Evolutionary conservation across 2,329 filamentous ascomycete species (phyloP).

Genomic region (Lecanicillium sp.): DNA sequence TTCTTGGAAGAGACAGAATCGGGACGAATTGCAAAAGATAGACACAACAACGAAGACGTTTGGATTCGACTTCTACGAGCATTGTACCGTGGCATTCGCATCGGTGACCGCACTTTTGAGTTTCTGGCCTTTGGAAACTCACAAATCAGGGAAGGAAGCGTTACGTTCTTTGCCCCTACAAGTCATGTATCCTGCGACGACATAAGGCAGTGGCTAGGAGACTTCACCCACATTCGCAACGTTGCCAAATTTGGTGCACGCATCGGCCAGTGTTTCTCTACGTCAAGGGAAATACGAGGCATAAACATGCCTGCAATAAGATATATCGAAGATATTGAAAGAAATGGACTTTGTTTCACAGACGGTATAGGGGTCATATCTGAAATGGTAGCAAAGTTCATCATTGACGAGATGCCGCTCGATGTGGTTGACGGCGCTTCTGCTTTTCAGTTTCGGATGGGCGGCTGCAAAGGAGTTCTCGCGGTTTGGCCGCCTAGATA

Average conservation of each 20-base stretch:
- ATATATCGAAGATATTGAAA: conserved; percentile 62
- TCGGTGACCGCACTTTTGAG: conserved; percentile 75
- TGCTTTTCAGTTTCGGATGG: conserved; percentile 84
- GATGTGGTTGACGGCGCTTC: conserved; percentile 57
- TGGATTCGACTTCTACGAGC: conserved; percentile 67
- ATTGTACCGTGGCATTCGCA: conserved; percentile 67
- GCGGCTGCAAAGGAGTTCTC: conserved; percentile 86
- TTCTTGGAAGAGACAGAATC: conserved; percentile 73
- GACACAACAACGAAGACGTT: conserved; percentile 55
- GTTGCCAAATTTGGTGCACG: conserved; percentile 88
- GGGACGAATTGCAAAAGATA: conserved; percentile 46
- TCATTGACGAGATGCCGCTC: conserved; percentile 61
- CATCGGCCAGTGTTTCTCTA: conserved; percentile 92
- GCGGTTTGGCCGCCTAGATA: conserved; percentile 55
- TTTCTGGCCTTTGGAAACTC: conserved; percentile 95
- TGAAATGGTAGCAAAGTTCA: conserved; percentile 61
- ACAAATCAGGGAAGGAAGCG: conserved; percentile 84
- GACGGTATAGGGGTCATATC: conserved; percentile 96
- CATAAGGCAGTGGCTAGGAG: conserved; percentile 81
- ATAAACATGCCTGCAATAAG: conserved; percentile 50
- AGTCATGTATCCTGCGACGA: conserved; percentile 58
- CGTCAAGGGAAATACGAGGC: conserved; percentile 66
- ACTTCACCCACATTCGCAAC: conserved; percentile 70
- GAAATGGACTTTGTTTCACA: conserved; percentile 66
- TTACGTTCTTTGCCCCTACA: conserved; percentile 81